A percentile compares a stretch with the other conserved stretches of the same genome.
These are phyloP conservation scores for Aquilaria agallochum DNA, from an alignment of 441 rosid species.

Conservation along the genomic window DNA sequence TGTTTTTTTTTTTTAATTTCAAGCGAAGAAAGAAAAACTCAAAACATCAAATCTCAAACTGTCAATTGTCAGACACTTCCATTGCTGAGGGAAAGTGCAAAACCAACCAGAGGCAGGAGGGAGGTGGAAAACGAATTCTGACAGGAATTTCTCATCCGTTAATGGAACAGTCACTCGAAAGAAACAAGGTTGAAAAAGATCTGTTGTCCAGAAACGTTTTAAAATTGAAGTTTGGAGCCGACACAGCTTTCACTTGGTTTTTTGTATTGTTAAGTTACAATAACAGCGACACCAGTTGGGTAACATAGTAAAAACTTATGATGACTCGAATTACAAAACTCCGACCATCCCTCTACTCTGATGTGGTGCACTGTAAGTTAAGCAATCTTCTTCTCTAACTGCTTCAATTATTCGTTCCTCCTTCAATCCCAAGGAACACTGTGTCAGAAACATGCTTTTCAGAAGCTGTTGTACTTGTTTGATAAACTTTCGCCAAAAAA, in stretches of 20 bases:
- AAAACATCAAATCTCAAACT: neutral
- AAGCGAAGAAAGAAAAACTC: neutral
- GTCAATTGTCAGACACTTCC: too few species aligned
- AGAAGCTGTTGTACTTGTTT: too few species aligned
- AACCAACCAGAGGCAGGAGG: neutral
- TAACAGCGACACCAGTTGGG: slow-evolving; percentile 1
- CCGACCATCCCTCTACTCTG: neutral
- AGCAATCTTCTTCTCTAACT: slow-evolving; percentile 29
- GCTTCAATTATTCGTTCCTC: slow-evolving; percentile 18
- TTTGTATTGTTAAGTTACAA: slow-evolving; percentile 2
- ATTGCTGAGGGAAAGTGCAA: neutral
- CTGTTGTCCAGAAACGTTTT: slow-evolving; percentile 1
- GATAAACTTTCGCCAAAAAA: too few species aligned
- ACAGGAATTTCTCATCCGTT: slow-evolving; percentile 14
- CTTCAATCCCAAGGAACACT: slow-evolving; percentile 36
- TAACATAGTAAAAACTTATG: neutral
- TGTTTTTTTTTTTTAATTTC: too few species aligned
- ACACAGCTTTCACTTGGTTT: slow-evolving; percentile 1
- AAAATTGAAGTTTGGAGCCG: neutral
- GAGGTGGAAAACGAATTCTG: neutral
- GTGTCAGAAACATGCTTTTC: too few species aligned
- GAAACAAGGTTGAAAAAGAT: slow-evolving; percentile 3
- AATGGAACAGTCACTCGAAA: neutral
- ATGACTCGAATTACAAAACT: neutral
- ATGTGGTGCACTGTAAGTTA: slow-evolving; percentile 47